Conservation (phyloP, 2,329 filamentous ascomycete genomes). For the Exophiala dermatitidis region DNA sequence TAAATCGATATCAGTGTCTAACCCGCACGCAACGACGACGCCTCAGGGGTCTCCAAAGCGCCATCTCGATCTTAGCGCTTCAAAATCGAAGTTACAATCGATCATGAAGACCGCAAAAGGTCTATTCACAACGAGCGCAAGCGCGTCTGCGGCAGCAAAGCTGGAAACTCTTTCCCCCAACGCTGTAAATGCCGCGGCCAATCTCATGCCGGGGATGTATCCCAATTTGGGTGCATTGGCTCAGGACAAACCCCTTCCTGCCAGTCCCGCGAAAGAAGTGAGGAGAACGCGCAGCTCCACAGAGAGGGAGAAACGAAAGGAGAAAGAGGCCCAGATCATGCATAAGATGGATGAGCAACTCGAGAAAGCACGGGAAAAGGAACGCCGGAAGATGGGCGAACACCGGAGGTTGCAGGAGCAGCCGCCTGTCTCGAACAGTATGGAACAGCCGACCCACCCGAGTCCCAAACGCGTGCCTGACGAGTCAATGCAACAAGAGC, state of each 20-base stretch:
- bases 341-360: conserved; percentile 34
- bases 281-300: conserved; percentile 53
- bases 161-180: conserved; percentile 47
- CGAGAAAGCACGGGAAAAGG: conserved; percentile 32
- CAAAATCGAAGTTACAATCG: conserved; percentile 86
- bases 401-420: conserved; percentile 32
- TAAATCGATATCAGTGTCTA: conserved; percentile 57
- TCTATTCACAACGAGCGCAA: conserved; percentile 68
- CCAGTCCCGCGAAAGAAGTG: conserved; percentile 33
- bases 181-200: conserved; percentile 29
- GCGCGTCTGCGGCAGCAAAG: conserved; percentile 52
- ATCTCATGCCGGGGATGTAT: conserved; percentile 28
- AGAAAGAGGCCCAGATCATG: conserved; percentile 24
- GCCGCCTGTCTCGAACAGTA: conserved; percentile 28
- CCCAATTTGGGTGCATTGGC: conserved; percentile 25
- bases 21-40: conserved; percentile 52
- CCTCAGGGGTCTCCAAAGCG: conserved; percentile 50
- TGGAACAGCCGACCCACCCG: conserved; percentile 28
- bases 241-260: conserved; percentile 22
- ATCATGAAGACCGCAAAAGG: conserved; percentile 82
- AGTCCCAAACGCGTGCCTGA: conserved; percentile 22
- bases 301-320: conserved; percentile 42
- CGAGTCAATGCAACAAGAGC: conserved; percentile 21
- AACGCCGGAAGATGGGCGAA: conserved; percentile 31
- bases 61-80: conserved; percentile 71